A percentile compares a stretch with the other conserved stretches of the same genome.
Evolutionary conservation across 805 yeast genomes (phyloP).

Genomic region (Ogataea nonfermentans): DNA sequence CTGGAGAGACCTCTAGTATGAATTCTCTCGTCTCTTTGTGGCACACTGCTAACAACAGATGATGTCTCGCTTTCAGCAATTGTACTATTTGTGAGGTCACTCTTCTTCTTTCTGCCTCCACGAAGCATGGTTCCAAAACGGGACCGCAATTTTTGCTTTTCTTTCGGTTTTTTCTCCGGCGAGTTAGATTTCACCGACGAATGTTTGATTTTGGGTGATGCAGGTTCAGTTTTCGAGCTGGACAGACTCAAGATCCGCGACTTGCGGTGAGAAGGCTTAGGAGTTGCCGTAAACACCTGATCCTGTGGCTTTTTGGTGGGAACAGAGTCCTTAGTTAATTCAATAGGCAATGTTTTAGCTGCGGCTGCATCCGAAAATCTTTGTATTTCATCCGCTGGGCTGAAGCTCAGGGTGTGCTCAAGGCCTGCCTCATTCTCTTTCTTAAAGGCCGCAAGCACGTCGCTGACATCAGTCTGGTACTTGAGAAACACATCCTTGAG

Average conservation of each 20-base stretch:
- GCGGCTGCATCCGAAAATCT: slow-evolving; percentile 47
- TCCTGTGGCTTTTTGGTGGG: slow-evolving; percentile 11
- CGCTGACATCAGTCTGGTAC: slow-evolving; percentile 60
- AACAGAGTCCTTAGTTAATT: slow-evolving; percentile 18
- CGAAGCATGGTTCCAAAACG: slow-evolving; percentile 71
- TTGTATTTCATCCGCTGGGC: slow-evolving; percentile 57
- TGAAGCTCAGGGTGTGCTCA: slow-evolving; percentile 62
- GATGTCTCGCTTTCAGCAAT: slow-evolving; percentile 35
- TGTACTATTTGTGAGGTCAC: slow-evolving; percentile 18
- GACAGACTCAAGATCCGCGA: slow-evolving; percentile 14
- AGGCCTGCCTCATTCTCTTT: slow-evolving; percentile 60
- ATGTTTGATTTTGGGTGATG: slow-evolving; percentile 17
- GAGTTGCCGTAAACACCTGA: slow-evolving; percentile 21
- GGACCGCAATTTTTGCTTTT: slow-evolving; percentile 51
- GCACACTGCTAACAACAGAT: slow-evolving; percentile 25
- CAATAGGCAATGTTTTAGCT: slow-evolving; percentile 29
- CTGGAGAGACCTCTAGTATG: neutral
- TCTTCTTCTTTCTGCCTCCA: slow-evolving; percentile 48
- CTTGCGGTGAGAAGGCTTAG: slow-evolving; percentile 13
- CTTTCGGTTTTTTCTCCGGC: slow-evolving; percentile 22
- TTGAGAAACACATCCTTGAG: slow-evolving; percentile 66
- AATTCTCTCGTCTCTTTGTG: neutral
- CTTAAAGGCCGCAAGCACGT: slow-evolving; percentile 45
- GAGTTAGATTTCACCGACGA: slow-evolving; percentile 17
- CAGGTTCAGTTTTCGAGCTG: slow-evolving; percentile 7